phyloP scores from a whole-genome alignment of 1,139 yeast genomes.

The Blastobotrys petasosporus region DNA sequence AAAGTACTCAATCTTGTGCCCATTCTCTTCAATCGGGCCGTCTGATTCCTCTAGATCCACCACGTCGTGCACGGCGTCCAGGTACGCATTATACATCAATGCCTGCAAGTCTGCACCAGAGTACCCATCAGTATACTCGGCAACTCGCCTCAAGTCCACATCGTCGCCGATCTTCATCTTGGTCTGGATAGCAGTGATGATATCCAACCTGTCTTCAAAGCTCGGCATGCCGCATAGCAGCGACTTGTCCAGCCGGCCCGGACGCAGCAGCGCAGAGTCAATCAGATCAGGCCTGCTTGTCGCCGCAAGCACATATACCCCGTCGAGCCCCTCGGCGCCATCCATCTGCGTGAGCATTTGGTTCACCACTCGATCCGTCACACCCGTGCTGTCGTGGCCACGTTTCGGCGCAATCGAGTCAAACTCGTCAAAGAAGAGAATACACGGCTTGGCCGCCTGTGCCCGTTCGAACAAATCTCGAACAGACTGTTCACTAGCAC shows the following conservation, averaged over 20 bases:
- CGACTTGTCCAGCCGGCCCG: conserved; percentile 92
- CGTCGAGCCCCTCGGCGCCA: conserved; percentile 97
- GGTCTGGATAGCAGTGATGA: conserved; percentile 54
- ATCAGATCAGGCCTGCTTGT: conserved; percentile 93
- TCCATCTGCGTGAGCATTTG: conserved; percentile 98
- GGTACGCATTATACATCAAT: conserved; percentile 81
- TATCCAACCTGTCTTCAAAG: conserved; percentile 64
- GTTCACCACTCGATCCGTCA: conserved; percentile 94
- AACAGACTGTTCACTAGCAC: conserved; percentile 94
- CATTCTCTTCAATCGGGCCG: conserved; percentile 17
- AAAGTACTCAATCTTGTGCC: conserved; percentile 32
- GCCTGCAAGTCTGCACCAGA: conserved; percentile 98
- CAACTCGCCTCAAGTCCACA: conserved; percentile 52
- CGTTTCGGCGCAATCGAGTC: conserved; percentile 97
- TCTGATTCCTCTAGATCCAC: conserved; percentile 37
- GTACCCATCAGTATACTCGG: conserved; percentile 62
- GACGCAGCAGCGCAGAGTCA: conserved; percentile 89
- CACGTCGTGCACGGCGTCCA: conserved; percentile 80
- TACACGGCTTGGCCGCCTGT: conserved; percentile 89
- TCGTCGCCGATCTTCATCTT: conserved; percentile 37
- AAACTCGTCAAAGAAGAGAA: conserved; percentile 90
- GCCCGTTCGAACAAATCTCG: conserved; percentile 93
- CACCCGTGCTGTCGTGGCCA: conserved; percentile 98
- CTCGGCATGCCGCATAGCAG: conserved; percentile 85
- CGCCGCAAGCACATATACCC: conserved; percentile 94